Percentiles rank a stretch among this genome's conserved stretches.
phyloP scores from a whole-genome alignment of 139 green algal genomes.

The Zygnema circumcarinatum region DNA sequence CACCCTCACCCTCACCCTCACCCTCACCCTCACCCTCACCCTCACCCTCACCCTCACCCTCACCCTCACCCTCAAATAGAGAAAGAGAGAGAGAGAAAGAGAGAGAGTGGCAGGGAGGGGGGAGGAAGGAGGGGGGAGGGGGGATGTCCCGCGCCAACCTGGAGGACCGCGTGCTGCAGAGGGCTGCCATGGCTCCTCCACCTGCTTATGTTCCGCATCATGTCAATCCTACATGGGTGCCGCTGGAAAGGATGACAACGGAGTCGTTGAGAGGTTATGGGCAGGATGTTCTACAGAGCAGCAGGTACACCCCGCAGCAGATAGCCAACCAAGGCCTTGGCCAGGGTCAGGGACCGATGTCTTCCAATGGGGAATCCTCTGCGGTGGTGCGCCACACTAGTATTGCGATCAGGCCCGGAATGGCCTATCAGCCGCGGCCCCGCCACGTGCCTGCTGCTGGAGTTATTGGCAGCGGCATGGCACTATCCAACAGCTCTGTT shows the following conservation, averaged over 20 bases:
- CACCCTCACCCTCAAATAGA: not conserved
- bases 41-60: not conserved
- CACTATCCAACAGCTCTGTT: not conserved
- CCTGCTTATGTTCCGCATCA: not conserved
- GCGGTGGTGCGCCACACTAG: conserved; percentile 4
- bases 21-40: not conserved
- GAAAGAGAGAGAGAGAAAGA: too few relatives aligned
- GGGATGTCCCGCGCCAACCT: not conserved
- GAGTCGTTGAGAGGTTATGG: not conserved
- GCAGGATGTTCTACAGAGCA: not conserved
- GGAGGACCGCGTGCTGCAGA: not conserved
- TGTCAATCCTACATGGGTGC: not conserved
- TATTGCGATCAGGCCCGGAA: conserved; percentile 25
- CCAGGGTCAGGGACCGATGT: not conserved
- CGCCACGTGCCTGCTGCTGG: not conserved
- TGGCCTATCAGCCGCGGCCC: conserved; percentile 43
- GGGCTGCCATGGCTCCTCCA: not conserved
- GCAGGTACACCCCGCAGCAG: not conserved
- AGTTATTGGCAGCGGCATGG: not conserved
- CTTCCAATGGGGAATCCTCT: not conserved
- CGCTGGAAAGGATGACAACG: not conserved
- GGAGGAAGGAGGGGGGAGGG: too few relatives aligned
- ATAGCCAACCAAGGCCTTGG: not conserved
- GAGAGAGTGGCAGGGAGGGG: too few relatives aligned
- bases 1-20: not conserved